These are phyloP conservation scores for Aureobasidium sp. DNA, from an alignment of 2,329 filamentous ascomycete species.

Conservation along the genomic window DNA sequence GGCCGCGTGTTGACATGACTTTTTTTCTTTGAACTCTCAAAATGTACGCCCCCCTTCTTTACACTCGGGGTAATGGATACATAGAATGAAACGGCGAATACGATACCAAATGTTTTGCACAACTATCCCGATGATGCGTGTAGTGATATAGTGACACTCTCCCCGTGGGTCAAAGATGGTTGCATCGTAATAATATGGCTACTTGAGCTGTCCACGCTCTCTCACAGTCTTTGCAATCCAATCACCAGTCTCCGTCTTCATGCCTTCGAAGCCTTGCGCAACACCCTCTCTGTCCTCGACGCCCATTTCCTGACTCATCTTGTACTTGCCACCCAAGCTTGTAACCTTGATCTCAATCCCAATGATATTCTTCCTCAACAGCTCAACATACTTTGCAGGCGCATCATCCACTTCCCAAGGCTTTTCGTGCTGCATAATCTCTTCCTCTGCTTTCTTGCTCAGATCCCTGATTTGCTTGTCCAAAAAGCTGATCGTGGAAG, in stretches of 20 bases:
- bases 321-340: conserved; percentile 54
- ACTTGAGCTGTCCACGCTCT: conserved; percentile 3
- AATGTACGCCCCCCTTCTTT: background rate
- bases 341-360: conserved; percentile 51
- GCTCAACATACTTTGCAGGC: conserved; percentile 48
- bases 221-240: conserved; percentile 15
- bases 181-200: too few species aligned
- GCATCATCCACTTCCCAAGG: conserved; percentile 55
- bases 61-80: conserved; percentile 6
- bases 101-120: conserved; percentile 12
- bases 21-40: background rate
- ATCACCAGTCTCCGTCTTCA: conserved; percentile 33
- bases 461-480: conserved; percentile 48
- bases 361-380: conserved; percentile 30
- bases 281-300: conserved; percentile 51
- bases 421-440: conserved; percentile 49
- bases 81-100: conserved; percentile 14
- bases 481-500: conserved; percentile 44
- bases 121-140: background rate
- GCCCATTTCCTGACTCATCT: conserved; percentile 58
- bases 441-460: conserved; percentile 43
- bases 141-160: background rate
- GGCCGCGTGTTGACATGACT: conserved; percentile 11
- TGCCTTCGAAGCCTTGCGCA: conserved; percentile 46
- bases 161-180: too few species aligned